Evolutionary conservation across 2,329 filamentous ascomycete genomes (phyloP).

Genomic region (Rasamsonia emersonii): DNA sequence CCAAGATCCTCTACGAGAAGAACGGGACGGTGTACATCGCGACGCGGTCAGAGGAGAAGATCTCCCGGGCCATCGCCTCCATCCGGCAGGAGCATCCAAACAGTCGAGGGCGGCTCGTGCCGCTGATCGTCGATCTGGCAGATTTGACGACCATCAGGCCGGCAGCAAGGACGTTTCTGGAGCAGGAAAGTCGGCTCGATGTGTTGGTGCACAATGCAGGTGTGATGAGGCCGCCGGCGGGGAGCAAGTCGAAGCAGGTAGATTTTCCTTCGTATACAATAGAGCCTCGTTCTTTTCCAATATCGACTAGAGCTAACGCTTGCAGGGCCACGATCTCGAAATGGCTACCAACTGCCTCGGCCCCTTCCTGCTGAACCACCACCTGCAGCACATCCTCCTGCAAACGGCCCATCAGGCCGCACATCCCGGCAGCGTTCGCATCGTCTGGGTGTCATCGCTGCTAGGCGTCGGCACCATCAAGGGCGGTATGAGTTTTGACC

Average conservation of each 20-base stretch:
- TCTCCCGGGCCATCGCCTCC: slow-evolving; percentile 34
- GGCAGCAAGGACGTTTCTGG: slow-evolving; percentile 28
- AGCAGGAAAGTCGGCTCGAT: slow-evolving; percentile 28
- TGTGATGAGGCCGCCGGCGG: slow-evolving; percentile 29
- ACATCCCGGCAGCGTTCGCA: slow-evolving; percentile 20
- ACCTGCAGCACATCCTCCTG: slow-evolving; percentile 27
- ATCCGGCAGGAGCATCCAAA: slow-evolving; percentile 31
- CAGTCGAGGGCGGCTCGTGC: slow-evolving; percentile 34
- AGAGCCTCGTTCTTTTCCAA: too few relatives aligned
- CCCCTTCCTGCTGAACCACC: slow-evolving; percentile 32
- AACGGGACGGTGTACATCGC: slow-evolving; percentile 49
- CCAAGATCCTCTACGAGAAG: slow-evolving; percentile 45
- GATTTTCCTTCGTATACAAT: too few relatives aligned
- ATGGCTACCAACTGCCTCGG: slow-evolving; percentile 35
- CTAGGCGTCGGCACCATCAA: slow-evolving; percentile 10
- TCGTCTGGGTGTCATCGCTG: slow-evolving; percentile 22
- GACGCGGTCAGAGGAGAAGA: slow-evolving; percentile 39
- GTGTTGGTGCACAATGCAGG: slow-evolving; percentile 31
- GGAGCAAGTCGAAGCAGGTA: slow-evolving; percentile 21
- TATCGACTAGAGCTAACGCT: too few relatives aligned
- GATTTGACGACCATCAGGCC: slow-evolving; percentile 33
- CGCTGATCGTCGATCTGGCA: slow-evolving; percentile 39
- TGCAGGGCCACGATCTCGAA: slow-evolving; percentile 27
- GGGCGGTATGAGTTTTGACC: slow-evolving; percentile 12
- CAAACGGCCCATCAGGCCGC: slow-evolving; percentile 18